A percentile compares a stretch with the other conserved stretches of the same genome.
Conservation (phyloP, 1,284 basidiomycete species). For the Ceratobasidium sp. region DNA sequence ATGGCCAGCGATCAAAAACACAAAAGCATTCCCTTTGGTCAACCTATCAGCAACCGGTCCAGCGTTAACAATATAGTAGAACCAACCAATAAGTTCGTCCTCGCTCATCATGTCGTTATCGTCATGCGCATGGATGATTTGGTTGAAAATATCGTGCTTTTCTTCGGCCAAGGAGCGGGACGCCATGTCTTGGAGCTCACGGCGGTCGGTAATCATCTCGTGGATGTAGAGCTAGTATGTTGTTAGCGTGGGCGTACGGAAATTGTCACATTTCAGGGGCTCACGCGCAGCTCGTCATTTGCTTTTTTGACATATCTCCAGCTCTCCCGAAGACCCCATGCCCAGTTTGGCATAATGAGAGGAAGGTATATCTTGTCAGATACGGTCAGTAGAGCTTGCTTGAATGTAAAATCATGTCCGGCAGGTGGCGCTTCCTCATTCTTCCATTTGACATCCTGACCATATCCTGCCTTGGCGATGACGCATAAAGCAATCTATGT, state of each 20-base stretch:
- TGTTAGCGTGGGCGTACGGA: too few species aligned
- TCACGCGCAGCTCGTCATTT: conserved; percentile 64
- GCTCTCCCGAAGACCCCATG: conserved; percentile 53
- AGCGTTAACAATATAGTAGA: neutral
- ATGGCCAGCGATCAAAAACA: conserved; percentile 69
- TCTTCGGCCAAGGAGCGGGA: conserved; percentile 54
- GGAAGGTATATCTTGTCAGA: conserved; percentile 60
- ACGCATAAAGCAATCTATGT: conserved; percentile 43
- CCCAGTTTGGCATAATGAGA: conserved; percentile 61
- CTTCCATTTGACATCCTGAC: conserved; percentile 46
- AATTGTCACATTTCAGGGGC: too few species aligned
- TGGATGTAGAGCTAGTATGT: conserved; percentile 61
- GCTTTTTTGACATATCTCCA: conserved; percentile 57
- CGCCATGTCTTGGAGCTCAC: conserved; percentile 52
- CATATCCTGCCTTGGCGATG: conserved; percentile 47
- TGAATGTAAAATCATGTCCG: conserved; percentile 67
- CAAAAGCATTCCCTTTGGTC: conserved; percentile 64
- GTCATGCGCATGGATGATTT: conserved; percentile 64
- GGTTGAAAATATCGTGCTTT: conserved; percentile 66
- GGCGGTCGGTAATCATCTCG: conserved; percentile 66
- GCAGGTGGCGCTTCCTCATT: conserved; percentile 56
- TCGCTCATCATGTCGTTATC: conserved; percentile 59
- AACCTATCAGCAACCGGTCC: neutral
- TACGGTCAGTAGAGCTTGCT: conserved; percentile 64
- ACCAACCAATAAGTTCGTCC: conserved; percentile 63